A percentile compares a stretch with the other conserved stretches of the same genome.
phyloP scores from a whole-genome alignment of 768 basidiomycete species.

The Pisolithus marmoratus region DNA sequence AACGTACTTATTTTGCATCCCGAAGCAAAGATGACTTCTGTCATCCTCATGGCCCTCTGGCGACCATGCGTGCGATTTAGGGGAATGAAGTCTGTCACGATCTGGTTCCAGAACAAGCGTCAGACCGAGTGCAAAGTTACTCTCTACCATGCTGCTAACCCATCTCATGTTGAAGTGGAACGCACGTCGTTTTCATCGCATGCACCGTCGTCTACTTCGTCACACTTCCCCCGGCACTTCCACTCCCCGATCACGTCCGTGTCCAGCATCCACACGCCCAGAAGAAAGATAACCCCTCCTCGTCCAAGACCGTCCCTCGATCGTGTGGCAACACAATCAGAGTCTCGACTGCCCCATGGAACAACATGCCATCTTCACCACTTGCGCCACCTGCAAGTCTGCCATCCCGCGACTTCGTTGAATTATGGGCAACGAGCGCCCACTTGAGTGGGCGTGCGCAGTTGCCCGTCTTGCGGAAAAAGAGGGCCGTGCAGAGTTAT shows the following conservation, averaged over 20 bases:
- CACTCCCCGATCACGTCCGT: constrained; percentile 31
- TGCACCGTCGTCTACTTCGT: constrained; percentile 20
- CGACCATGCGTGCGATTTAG: constrained; percentile 9
- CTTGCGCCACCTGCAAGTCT: constrained; percentile 32
- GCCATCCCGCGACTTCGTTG: constrained; percentile 25
- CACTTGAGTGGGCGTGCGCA: constrained; percentile 29
- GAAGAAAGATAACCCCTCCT: constrained; percentile 24
- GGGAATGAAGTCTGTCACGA: constrained; percentile 33
- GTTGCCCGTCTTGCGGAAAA: constrained; percentile 48
- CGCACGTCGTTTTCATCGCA: constrained; percentile 13
- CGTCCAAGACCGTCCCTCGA: constrained; percentile 28
- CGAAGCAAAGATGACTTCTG: constrained; percentile 6
- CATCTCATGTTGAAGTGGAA: constrained; percentile 11
- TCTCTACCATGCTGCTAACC: constrained; percentile 31
- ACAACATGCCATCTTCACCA: constrained; percentile 39
- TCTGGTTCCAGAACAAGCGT: constrained; percentile 32
- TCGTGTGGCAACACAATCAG: constrained; percentile 25
- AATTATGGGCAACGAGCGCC: constrained; percentile 22
- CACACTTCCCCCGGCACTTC: constrained; percentile 29
- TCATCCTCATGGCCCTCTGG: not conserved
- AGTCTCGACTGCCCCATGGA: constrained; percentile 27
- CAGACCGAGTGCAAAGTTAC: constrained; percentile 51
- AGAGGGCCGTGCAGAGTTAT: constrained; percentile 19
- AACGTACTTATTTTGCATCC: constrained; percentile 43
- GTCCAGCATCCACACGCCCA: constrained; percentile 19